These are phyloP conservation scores for Cutaneotrichosporon sp. DNA, from an alignment of 1,284 basidiomycete genomes.

Conservation along the genomic window DNA sequence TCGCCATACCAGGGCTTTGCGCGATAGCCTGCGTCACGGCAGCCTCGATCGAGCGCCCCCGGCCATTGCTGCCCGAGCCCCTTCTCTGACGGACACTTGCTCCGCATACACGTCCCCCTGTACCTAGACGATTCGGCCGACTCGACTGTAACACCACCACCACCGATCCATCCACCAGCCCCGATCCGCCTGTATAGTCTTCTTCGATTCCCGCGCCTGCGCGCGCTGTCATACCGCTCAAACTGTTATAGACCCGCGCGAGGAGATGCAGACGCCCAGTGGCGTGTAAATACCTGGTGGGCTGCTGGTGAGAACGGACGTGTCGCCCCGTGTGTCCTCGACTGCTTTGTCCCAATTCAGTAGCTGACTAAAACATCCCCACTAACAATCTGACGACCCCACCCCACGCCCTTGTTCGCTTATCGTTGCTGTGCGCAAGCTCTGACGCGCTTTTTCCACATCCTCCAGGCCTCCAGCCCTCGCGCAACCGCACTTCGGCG, in stretches of 20 bases:
- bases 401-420: background rate
- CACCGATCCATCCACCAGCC: background rate
- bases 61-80: background rate
- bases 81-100: background rate
- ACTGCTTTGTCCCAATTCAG: background rate
- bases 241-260: background rate
- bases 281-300: background rate
- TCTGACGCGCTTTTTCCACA: background rate
- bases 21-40: slow-evolving; percentile 1
- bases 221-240: background rate
- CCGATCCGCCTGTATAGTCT: background rate
- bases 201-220: background rate
- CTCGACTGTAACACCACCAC: background rate
- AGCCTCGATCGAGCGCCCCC: background rate
- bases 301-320: background rate
- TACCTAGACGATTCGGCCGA: background rate
- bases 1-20: slow-evolving; percentile 15
- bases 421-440: background rate
- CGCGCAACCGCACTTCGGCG: no score
- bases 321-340: background rate
- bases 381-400: background rate
- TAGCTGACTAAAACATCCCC: background rate
- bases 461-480: no score
- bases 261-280: background rate
- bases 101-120: background rate